phyloP scores from a whole-genome alignment of 2,329 filamentous ascomycete species.

The Fusarium fracticaudum region DNA sequence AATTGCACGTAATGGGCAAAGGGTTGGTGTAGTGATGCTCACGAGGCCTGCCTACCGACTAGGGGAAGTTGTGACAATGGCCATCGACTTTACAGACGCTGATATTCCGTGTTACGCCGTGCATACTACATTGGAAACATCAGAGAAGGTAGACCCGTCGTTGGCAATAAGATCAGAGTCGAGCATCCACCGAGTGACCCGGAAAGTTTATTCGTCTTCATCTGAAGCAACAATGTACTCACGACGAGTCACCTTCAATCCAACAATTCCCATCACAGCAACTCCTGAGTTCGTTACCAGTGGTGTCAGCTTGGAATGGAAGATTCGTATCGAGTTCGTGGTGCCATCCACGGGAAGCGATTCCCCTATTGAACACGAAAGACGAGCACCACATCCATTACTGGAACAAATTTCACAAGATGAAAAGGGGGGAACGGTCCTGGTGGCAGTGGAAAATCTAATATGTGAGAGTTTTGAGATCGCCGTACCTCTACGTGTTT shows the following conservation, averaged over 20 bases:
- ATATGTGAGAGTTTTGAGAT: conserved; percentile 92
- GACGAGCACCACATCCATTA: conserved; percentile 56
- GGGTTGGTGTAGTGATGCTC: conserved; percentile 90
- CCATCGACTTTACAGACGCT: conserved; percentile 82
- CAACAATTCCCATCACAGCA: conserved; percentile 82
- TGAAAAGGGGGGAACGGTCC: conserved; percentile 76
- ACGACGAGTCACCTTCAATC: conserved; percentile 79
- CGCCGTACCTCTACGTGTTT: conserved; percentile 83
- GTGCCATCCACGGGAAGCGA: conserved; percentile 67
- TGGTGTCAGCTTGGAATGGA: conserved; percentile 88
- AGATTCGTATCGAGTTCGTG: conserved; percentile 90
- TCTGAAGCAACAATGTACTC: conserved; percentile 88
- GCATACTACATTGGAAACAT: conserved; percentile 84
- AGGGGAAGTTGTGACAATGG: conserved; percentile 85
- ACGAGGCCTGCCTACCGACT: conserved; percentile 88
- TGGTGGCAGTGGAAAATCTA: conserved; percentile 81
- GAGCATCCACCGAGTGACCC: conserved; percentile 86
- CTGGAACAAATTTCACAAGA: conserved; percentile 83
- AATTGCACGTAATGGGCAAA: conserved; percentile 89
- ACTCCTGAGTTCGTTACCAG: conserved; percentile 94
- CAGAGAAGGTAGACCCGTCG: conserved; percentile 81
- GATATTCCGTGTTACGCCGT: conserved; percentile 87
- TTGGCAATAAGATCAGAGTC: conserved; percentile 86
- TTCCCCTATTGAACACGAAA: conserved; percentile 29
- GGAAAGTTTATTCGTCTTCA: conserved; percentile 79